Conservation (phyloP, 2,329 filamentous ascomycete genomes). For the Didymosphaeria variabile region DNA sequence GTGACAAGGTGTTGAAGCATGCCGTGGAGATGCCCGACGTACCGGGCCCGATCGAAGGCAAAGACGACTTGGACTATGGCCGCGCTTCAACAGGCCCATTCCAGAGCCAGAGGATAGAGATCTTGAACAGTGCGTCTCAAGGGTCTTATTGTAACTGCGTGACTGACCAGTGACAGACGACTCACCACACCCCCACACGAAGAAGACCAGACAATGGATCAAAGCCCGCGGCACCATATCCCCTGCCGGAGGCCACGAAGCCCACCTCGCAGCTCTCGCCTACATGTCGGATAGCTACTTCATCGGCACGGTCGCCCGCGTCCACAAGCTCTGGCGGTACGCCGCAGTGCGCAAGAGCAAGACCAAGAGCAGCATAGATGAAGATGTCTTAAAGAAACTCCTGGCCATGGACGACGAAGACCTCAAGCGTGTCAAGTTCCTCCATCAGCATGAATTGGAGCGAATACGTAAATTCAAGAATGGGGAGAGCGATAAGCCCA, state of each 20-base stretch:
- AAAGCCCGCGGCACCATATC: slow-evolving; percentile 79
- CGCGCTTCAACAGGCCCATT: slow-evolving; percentile 61
- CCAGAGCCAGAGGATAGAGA: slow-evolving; percentile 64
- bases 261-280: slow-evolving; percentile 86
- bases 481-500: slow-evolving; percentile 57
- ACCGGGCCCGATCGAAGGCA: slow-evolving; percentile 54
- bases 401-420: slow-evolving; percentile 56
- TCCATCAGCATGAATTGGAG: slow-evolving; percentile 63
- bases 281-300: slow-evolving; percentile 96
- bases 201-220: slow-evolving; percentile 75
- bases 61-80: slow-evolving; percentile 43
- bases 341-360: slow-evolving; percentile 56
- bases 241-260: slow-evolving; percentile 74
- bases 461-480: slow-evolving; percentile 46
- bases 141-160: not conserved
- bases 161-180: slow-evolving; percentile 47
- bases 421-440: slow-evolving; percentile 52
- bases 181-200: slow-evolving; percentile 66
- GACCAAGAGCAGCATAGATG: slow-evolving; percentile 50
- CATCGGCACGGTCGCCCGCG: slow-evolving; percentile 84
- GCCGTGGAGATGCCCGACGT: slow-evolving; percentile 62
- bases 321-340: slow-evolving; percentile 83
- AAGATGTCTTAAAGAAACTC: slow-evolving; percentile 55
- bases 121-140: slow-evolving; percentile 59
- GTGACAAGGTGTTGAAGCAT: slow-evolving; percentile 70